Conservation (phyloP, 1,284 basidiomycete genomes). For the Cutaneotrichosporon cutaneum region DNA sequence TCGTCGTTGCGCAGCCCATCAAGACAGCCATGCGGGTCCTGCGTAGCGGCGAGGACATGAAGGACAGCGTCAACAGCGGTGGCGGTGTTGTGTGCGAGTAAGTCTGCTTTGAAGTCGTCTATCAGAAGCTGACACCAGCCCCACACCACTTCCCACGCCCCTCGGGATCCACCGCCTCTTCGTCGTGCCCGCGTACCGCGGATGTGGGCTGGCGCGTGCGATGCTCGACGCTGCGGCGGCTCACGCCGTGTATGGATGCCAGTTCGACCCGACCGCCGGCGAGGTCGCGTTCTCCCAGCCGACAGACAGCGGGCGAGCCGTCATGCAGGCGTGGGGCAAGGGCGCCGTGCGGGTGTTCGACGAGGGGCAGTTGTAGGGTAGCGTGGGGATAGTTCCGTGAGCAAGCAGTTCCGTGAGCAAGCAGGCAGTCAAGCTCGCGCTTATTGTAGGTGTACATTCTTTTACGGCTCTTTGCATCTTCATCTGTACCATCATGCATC, state of each 20-base stretch:
- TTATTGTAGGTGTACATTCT: background rate
- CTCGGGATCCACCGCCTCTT: slow-evolving; percentile 56
- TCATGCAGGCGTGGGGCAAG: slow-evolving; percentile 52
- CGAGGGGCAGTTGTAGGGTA: slow-evolving; percentile 41
- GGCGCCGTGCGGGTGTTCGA: slow-evolving; percentile 48
- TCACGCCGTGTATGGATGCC: slow-evolving; percentile 52
- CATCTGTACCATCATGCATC: slow-evolving; percentile 1
- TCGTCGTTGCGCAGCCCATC: slow-evolving; percentile 53
- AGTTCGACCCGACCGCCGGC: slow-evolving; percentile 38
- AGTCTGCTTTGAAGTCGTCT: slow-evolving; percentile 25
- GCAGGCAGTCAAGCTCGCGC: too few relatives aligned
- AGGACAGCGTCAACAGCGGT: slow-evolving; percentile 38
- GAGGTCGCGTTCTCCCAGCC: slow-evolving; percentile 56
- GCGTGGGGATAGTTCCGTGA: too few relatives aligned
- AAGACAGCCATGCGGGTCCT: slow-evolving; percentile 51
- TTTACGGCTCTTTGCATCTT: background rate
- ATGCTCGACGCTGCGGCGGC: slow-evolving; percentile 48
- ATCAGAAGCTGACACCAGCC: slow-evolving; percentile 31
- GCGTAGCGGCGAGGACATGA: slow-evolving; percentile 12
- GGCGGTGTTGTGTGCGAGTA: slow-evolving; percentile 55
- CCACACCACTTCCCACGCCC: slow-evolving; percentile 45
- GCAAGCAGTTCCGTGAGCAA: too few relatives aligned
- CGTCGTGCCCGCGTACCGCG: slow-evolving; percentile 50
- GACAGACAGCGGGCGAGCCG: slow-evolving; percentile 50
- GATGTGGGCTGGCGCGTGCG: slow-evolving; percentile 38